Conservation (phyloP, 768 basidiomycete genomes). For the Neoboletus brunneissimus region DNA sequence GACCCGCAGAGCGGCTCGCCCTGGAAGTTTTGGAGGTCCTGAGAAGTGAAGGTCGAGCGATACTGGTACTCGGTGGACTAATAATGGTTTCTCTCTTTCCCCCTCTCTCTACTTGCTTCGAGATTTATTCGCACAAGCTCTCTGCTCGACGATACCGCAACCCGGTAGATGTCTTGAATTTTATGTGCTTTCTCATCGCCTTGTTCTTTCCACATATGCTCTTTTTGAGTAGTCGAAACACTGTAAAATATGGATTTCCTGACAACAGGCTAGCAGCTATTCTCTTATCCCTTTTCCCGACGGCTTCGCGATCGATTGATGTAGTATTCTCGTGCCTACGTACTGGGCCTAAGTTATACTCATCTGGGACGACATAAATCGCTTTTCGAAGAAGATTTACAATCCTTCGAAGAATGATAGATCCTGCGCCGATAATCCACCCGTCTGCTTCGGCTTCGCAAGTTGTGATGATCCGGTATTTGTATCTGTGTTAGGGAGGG, state of each 20-base stretch:
- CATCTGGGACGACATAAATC: neutral
- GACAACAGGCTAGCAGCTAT: neutral
- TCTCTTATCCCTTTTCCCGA: neutral
- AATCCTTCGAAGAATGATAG: slow-evolving; percentile 84
- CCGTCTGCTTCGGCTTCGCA: slow-evolving; percentile 31
- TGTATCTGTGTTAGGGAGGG: slow-evolving; percentile 11
- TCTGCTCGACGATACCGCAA: slow-evolving; percentile 5
- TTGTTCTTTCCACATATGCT: neutral
- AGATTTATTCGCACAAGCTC: neutral
- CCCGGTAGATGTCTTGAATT: neutral
- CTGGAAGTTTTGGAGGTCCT: slow-evolving; percentile 17
- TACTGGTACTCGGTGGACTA: neutral
- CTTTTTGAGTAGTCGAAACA: neutral
- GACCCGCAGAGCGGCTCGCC: slow-evolving; percentile 7
- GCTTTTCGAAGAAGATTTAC: slow-evolving; percentile 25
- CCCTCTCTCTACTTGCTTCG: neutral
- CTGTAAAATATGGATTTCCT: neutral
- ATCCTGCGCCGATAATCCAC: slow-evolving; percentile 78
- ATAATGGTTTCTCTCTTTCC: neutral
- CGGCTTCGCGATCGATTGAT: neutral
- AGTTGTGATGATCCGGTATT: slow-evolving; percentile 7
- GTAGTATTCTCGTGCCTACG: neutral
- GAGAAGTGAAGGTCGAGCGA: neutral
- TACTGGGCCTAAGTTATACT: neutral
- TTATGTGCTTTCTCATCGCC: neutral